Percentiles rank a stretch among this genome's conserved stretches.
Evolutionary conservation across 2,329 filamentous ascomycete genomes (phyloP).

Genomic region (Hypoxylon sp.): DNA sequence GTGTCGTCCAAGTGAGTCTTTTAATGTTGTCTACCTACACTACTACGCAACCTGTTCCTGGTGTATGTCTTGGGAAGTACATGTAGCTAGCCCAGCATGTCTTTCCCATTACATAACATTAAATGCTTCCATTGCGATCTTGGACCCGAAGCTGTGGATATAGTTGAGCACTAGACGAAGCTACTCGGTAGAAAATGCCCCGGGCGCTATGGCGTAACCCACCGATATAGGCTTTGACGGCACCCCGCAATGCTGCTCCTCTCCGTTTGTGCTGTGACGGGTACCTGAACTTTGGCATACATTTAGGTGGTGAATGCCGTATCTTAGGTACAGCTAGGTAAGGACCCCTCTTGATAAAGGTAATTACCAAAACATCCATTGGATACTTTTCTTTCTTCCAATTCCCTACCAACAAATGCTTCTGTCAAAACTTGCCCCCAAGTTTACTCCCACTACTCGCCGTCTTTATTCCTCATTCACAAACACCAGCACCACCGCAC

Average conservation of each 20-base stretch:
- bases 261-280: slow-evolving; percentile 23
- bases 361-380: slow-evolving; percentile 1
- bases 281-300: slow-evolving; percentile 3
- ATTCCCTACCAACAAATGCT: background rate
- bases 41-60: too few relatives aligned
- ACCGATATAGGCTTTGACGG: slow-evolving; percentile 34
- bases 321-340: background rate
- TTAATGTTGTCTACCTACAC: background rate
- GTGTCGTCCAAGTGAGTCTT: background rate
- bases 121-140: background rate
- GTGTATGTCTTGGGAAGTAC: background rate
- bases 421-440: slow-evolving; percentile 1
- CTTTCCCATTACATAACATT: background rate
- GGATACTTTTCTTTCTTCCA: slow-evolving; percentile 5
- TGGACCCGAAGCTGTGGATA: slow-evolving; percentile 22
- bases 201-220: slow-evolving; percentile 21
- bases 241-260: slow-evolving; percentile 39
- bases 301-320: background rate
- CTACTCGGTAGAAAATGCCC: slow-evolving; percentile 39
- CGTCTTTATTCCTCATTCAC: slow-evolving; percentile 6
- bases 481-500: background rate
- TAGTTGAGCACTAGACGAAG: slow-evolving; percentile 12
- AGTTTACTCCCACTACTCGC: background rate
- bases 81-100: background rate
- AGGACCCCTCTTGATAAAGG: background rate